Conservation (phyloP, 1,284 basidiomycete species). For the Hymenochaete sp. region DNA sequence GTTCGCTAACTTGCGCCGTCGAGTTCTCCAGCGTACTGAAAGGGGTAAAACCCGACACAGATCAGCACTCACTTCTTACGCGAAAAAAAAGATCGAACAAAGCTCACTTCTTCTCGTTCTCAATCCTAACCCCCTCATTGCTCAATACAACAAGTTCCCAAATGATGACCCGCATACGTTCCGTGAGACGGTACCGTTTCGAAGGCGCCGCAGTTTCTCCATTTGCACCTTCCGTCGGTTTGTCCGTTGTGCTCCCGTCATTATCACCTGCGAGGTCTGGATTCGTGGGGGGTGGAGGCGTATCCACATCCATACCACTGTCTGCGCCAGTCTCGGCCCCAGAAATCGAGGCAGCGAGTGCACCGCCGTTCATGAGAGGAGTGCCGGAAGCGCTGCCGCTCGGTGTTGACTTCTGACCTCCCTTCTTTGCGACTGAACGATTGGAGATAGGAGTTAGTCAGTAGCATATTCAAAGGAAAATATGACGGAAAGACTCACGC, state of each 20-base stretch:
- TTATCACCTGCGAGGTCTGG: constrained; percentile 3
- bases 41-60: constrained; percentile 2
- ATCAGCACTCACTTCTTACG: constrained; percentile 6
- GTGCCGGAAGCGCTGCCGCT: constrained; percentile 30
- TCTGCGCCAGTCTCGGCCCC: constrained; percentile 24
- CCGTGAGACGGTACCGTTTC: constrained; percentile 66
- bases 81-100: constrained; percentile 8
- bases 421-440: constrained; percentile 35
- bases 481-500: constrained; percentile 36
- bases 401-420: constrained; percentile 43
- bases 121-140: constrained; percentile 70
- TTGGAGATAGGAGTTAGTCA: constrained; percentile 8
- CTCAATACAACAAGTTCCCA: constrained; percentile 74
- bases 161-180: constrained; percentile 63
- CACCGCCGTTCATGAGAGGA: constrained; percentile 16
- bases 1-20: constrained; percentile 65
- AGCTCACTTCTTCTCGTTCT: constrained; percentile 78
- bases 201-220: constrained; percentile 31
- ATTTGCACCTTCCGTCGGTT: neutral
- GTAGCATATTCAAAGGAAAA: constrained; percentile 10
- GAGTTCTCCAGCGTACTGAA: constrained; percentile 55
- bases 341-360: constrained; percentile 19
- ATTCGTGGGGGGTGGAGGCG: constrained; percentile 30
- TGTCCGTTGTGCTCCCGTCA: neutral
- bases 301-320: constrained; percentile 30